Evolutionary conservation across 1,139 yeast genomes (phyloP).

Genomic region (Pichia sp.): DNA sequence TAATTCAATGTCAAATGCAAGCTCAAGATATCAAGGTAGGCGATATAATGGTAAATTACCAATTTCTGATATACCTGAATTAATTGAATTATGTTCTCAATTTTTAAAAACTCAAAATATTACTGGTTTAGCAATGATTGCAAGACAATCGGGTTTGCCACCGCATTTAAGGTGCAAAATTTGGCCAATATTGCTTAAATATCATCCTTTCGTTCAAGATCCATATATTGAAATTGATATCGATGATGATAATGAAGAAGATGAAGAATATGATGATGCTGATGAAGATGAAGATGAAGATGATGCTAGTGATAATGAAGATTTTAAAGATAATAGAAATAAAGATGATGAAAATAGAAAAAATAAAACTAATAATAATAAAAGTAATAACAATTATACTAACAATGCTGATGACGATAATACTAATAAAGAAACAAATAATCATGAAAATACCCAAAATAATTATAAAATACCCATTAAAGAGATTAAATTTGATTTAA

Average conservation of each 20-base stretch:
- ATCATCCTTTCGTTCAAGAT: conserved; percentile 77
- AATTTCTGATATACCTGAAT: conserved; percentile 28
- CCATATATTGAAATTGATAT: conserved; percentile 39
- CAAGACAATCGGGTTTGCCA: conserved; percentile 82
- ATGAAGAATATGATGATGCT: conserved; percentile 15
- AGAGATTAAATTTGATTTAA: conserved; percentile 45
- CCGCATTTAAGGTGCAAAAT: conserved; percentile 70
- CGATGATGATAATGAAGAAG: conserved; percentile 17
- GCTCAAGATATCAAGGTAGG: conserved; percentile 20
- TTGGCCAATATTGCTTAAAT: conserved; percentile 78
- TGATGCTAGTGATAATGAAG: conserved; percentile 7
- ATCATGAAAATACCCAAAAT: not conserved
- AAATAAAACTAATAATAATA: too few species aligned
- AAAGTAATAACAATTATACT: too few species aligned
- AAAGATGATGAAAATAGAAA: too few species aligned
- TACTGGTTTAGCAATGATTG: conserved; percentile 69
- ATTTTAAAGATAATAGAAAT: too few species aligned
- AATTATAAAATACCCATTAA: conserved; percentile 28
- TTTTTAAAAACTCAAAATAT: conserved; percentile 49
- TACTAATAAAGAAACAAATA: too few species aligned
- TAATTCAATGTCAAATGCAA: conserved; percentile 10
- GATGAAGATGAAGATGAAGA: conserved; percentile 17
- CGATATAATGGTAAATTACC: conserved; percentile 29
- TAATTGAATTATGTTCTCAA: conserved; percentile 27
- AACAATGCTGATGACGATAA: too few species aligned